A percentile compares a stretch with the other conserved stretches of the same genome.
These are phyloP conservation scores for Cercospora sp. DNA, from an alignment of 2,329 filamentous ascomycete genomes.

Conservation along the genomic window DNA sequence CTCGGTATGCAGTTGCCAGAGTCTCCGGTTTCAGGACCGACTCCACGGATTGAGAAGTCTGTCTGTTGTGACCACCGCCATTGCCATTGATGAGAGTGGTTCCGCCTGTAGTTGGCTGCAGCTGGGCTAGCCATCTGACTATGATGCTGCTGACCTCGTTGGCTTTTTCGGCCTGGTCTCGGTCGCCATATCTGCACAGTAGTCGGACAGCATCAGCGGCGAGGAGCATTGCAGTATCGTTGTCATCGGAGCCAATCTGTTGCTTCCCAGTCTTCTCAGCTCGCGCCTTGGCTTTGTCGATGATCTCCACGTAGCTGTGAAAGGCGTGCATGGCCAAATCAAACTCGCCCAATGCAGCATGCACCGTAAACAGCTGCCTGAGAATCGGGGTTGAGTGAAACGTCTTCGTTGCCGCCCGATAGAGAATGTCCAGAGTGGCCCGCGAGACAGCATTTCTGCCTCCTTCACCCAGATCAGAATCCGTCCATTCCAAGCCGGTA, in stretches of 20 bases:
- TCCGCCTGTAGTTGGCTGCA: constrained; percentile 39
- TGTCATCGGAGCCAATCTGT: constrained; percentile 73
- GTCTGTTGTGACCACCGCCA: background rate
- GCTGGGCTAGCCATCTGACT: constrained; percentile 71
- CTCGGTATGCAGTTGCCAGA: constrained; percentile 73
- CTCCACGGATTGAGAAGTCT: constrained; percentile 36
- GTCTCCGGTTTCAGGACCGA: constrained; percentile 57
- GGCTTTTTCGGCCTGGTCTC: constrained; percentile 75
- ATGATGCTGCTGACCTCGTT: constrained; percentile 68
- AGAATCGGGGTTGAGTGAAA: constrained; percentile 92
- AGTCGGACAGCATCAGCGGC: constrained; percentile 77
- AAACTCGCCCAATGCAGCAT: constrained; percentile 85
- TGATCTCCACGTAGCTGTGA: constrained; percentile 86
- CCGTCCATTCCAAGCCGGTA: constrained; percentile 75
- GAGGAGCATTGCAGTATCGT: constrained; percentile 73
- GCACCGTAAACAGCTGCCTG: constrained; percentile 81
- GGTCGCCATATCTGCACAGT: constrained; percentile 77
- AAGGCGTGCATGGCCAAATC: constrained; percentile 88
- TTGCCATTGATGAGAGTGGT: constrained; percentile 19
- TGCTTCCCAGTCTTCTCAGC: constrained; percentile 70
- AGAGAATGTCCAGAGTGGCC: constrained; percentile 79
- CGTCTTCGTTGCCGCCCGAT: constrained; percentile 86
- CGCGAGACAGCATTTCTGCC: constrained; percentile 74
- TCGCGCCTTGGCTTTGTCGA: constrained; percentile 79
- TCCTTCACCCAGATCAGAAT: constrained; percentile 76